Base-by-base conservation (phyloP, 164 flowering plant species). In the grape (Vitis vinifera) region DNA sequence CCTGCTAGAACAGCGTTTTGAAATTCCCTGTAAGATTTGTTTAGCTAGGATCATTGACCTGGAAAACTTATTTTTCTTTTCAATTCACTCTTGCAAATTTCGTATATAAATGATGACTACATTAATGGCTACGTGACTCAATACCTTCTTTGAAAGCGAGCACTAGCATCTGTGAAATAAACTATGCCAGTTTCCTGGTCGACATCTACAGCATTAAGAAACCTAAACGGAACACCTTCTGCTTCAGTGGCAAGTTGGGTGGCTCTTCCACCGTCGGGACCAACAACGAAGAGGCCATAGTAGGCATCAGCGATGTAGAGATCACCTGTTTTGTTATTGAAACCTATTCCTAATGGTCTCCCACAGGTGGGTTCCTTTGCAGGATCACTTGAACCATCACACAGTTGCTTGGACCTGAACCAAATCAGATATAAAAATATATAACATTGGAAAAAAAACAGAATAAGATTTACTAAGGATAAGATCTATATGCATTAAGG, bases 111-210 rank as follows among this genome's bases (percentile, higher is more conserved):
- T 31, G 44, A 31, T 3, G 6, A 31, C 44, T 31, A 31, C 44
- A 31, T 6, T 31, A 31, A 31, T 31, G 44, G 6, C 44, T 31
- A 31, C 6, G 44, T 31, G 44, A 31, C 44, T 31, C 44, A 31
- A 31, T 75, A 87, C 91, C 87, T 74, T 71, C 87, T 75, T 15
- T 75, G 81, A 70, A 65, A 87, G 7, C 37, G 2, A 2, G 68
- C 13, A 68, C 91, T 87, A 14, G 75, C 71, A 67, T 87, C 89
- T 0, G 85, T 84, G 61, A 87, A 85, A 64, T 82, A 87, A 15
- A 87, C 77, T 1, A 53, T 52, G 1, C 82, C 86, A 3, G 66
- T 56, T 9, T 58, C 15, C 1, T 30, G 2, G 62, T 87, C 86
- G 0, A 85, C 77, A 55, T 85, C 89, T 58, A 87, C 49, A 62